Percentiles rank a stretch among this genome's conserved stretches.
These are phyloP conservation scores for Aspergillus heteromorphus DNA, from an alignment of 495 filamentous ascomycete genomes.

Conservation along the genomic window DNA sequence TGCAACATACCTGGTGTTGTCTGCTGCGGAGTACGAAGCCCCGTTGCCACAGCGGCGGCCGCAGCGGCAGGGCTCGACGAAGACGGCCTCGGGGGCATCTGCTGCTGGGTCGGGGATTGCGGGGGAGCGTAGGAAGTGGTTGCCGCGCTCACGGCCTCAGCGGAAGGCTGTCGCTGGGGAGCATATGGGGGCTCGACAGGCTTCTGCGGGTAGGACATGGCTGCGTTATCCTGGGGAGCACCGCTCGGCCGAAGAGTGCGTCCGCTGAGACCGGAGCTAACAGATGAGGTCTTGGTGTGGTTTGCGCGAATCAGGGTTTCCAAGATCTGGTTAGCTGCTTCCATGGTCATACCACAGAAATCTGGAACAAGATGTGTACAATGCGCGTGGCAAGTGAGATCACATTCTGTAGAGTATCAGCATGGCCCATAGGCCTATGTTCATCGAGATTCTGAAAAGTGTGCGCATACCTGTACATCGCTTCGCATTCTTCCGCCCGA, in stretches of 20 bases:
- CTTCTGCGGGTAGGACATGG: slow-evolving; percentile 39
- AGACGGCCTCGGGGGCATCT: slow-evolving; percentile 31
- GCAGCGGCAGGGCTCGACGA: slow-evolving; percentile 25
- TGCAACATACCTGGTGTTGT: slow-evolving; percentile 30
- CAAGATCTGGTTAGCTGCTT: slow-evolving; percentile 89
- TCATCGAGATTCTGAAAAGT: background rate
- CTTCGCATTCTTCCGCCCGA: slow-evolving; percentile 88
- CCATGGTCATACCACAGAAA: slow-evolving; percentile 99
- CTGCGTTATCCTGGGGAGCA: slow-evolving; percentile 41
- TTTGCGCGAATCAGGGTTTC: slow-evolving; percentile 40
- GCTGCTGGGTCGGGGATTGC: slow-evolving; percentile 40
- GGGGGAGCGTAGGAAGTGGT: slow-evolving; percentile 39
- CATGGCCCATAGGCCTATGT: background rate
- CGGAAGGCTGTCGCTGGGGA: slow-evolving; percentile 39
- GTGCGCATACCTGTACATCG: slow-evolving; percentile 72
- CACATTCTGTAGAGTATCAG: slow-evolving; percentile 65
- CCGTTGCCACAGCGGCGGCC: slow-evolving; percentile 34
- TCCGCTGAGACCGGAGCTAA: slow-evolving; percentile 53
- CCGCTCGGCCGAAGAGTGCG: slow-evolving; percentile 59
- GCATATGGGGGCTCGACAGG: slow-evolving; percentile 47
- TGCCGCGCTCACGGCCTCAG: slow-evolving; percentile 44
- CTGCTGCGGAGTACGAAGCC: slow-evolving; percentile 27
- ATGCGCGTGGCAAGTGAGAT: slow-evolving; percentile 80
- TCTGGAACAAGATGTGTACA: slow-evolving; percentile 96
- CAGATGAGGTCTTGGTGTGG: slow-evolving; percentile 42